phyloP scores from a whole-genome alignment of 208 protist species.

The Wallacemonas sp. region DNA sequence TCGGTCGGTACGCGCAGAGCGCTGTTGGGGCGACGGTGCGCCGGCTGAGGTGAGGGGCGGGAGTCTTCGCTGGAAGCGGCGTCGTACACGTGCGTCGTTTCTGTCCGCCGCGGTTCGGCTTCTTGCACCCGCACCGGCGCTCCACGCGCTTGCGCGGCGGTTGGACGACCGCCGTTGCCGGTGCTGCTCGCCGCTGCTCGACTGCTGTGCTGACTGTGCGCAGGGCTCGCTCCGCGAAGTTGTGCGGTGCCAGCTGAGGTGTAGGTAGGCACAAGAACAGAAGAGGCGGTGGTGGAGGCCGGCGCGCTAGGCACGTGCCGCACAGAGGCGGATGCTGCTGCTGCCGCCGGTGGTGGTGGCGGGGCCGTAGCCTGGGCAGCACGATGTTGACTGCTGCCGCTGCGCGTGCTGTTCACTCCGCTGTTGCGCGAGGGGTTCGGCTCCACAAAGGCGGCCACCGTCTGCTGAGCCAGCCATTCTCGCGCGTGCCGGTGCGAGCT shows the following conservation, averaged over 20 bases:
- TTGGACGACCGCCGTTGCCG: no score
- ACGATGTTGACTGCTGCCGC: not conserved
- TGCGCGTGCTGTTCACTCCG: not conserved
- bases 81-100: not conserved
- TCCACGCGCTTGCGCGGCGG: no score
- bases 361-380: not conserved
- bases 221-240: no score
- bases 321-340: not conserved
- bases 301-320: not conserved
- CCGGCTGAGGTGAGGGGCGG: not conserved
- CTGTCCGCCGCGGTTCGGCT: not conserved
- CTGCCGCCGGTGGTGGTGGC: not conserved
- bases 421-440: not conserved
- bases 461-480: no score
- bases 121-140: no score
- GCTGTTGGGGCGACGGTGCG: no score
- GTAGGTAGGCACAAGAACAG: not conserved
- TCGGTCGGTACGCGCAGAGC: not conserved
- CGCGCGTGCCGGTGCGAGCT: no score
- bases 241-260: not conserved
- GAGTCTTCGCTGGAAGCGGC: not conserved
- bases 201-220: not conserved
- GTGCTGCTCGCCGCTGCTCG: no score
- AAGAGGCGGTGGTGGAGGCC: not conserved
- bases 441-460: no score